phyloP scores from a whole-genome alignment of 306 rosid genomes.

The Canavalia ensiformis region DNA sequence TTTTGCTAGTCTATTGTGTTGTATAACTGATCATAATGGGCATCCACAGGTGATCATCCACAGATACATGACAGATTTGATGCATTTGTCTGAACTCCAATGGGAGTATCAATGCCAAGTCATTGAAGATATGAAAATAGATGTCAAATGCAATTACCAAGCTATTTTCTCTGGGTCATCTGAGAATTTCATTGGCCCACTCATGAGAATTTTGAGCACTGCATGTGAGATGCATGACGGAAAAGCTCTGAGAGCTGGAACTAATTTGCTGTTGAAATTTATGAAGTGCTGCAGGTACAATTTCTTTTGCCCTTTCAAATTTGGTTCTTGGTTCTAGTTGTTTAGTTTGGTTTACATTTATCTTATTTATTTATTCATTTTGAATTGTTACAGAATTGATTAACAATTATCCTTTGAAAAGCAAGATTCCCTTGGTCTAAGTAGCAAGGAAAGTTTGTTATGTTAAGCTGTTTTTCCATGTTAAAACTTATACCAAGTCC shows the following conservation, averaged over 20 bases:
- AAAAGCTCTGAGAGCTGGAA: constrained; percentile 73
- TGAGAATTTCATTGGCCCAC: constrained; percentile 66
- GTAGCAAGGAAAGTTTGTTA: constrained; percentile 1
- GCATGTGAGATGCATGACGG: constrained; percentile 65
- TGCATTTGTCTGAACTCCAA: constrained; percentile 58
- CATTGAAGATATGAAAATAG: constrained; percentile 62
- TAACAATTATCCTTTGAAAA: constrained; percentile 13
- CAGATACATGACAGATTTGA: constrained; percentile 48
- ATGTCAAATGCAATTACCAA: constrained; percentile 53
- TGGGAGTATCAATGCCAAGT: constrained; percentile 77
- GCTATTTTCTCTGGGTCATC: constrained; percentile 52
- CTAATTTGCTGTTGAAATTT: constrained; percentile 63
- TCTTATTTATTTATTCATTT: too few species aligned
- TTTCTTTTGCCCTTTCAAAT: background rate
- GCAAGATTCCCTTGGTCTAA: constrained; percentile 1
- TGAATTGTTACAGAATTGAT: constrained; percentile 1
- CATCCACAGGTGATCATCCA: background rate
- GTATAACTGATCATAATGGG: background rate
- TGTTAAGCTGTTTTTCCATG: background rate
- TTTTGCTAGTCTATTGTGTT: background rate
- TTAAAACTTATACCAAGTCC: background rate
- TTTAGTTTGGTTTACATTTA: too few species aligned
- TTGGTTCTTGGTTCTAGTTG: background rate
- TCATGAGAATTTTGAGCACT: constrained; percentile 66
- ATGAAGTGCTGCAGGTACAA: constrained; percentile 72